Evolutionary conservation across 345 rosid species (phyloP).

Genomic region (Adansonia digitata): DNA sequence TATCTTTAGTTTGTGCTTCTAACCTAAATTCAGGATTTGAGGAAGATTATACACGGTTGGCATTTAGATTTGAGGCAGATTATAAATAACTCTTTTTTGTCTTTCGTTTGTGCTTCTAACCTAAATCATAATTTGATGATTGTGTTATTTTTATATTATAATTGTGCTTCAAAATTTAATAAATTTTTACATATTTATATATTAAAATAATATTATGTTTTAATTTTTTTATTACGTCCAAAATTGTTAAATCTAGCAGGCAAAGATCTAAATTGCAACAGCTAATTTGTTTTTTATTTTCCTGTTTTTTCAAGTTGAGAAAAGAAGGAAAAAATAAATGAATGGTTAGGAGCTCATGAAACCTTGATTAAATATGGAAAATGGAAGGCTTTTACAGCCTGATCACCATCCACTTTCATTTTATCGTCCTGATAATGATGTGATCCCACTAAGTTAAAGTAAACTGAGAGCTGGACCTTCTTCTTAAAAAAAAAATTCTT

Average conservation of each 20-base stretch:
- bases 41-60: neutral
- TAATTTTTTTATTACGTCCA: too few species aligned
- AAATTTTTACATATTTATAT: too few species aligned
- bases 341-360: neutral
- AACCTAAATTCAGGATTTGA: neutral
- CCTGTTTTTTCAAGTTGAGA: neutral
- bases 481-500: neutral
- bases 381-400: slow-evolving; percentile 21
- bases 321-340: neutral
- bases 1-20: neutral
- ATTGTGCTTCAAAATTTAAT: too few species aligned
- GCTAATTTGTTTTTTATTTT: neutral
- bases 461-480: slow-evolving; percentile 25
- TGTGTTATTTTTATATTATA: too few species aligned
- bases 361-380: slow-evolving; percentile 1
- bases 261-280: neutral
- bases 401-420: slow-evolving; percentile 9
- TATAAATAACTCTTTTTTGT: too few species aligned
- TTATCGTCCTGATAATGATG: slow-evolving; percentile 19
- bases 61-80: too few species aligned
- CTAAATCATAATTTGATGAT: too few species aligned
- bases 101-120: too few species aligned
- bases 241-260: too few species aligned
- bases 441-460: slow-evolving; percentile 42
- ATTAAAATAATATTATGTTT: too few species aligned